Evolutionary conservation across 257 asterid genomes (phyloP), one percentile per base, ranked within the genome.

Genomic region (Buddleja alternifolia): DNA sequence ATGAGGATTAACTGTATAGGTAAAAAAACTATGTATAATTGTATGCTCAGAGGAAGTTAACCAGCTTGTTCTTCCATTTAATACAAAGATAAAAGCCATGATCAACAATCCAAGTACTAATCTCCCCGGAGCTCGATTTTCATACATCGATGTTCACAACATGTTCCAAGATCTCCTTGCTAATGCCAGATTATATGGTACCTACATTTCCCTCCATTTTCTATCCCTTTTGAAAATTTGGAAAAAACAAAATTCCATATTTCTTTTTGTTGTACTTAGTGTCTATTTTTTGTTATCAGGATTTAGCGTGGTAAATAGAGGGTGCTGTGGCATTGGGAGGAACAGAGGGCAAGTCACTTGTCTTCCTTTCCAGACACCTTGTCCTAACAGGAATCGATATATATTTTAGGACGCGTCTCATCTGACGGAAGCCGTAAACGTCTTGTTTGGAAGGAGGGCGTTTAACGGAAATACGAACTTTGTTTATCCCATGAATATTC

Each of bases 341-440:
- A 88, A 92, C 64, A 73, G 86, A 32, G 98, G 98, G 10, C 88
- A 92, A 61, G 81, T 92, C 19, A 90, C 98, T 19, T 92, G 98
- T 36, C 90, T 92, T 51, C 98, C 97, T 29, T 60, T 81, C 17
- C 93, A 88, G 70, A 78, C 67, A 12, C 97, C 98, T 19, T 92
- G 98, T 60, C 79, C 74, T 1, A 51, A 86, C 11, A 75, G 97
- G 78, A 68, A 77, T 9, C 71, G 62, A 19, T 92, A 84, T 64
- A 69, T 92, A 34, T 90, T 89, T 69, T 92, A 97, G 97, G 98
- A 92, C 37, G 98, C 98, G 1, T 92, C 84, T 67, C 97, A 92
- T 67, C 98, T 96, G 0, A 90, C 98, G 2, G 92, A 76, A 51
- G 98, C 98, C 0, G 97, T 90, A 0, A 92, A 92, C 55, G 71